Evolutionary conservation across 2,329 filamentous ascomycete species (phyloP), one percentile per base, ranked within the genome.

Genomic region (Capronia coronata): DNA sequence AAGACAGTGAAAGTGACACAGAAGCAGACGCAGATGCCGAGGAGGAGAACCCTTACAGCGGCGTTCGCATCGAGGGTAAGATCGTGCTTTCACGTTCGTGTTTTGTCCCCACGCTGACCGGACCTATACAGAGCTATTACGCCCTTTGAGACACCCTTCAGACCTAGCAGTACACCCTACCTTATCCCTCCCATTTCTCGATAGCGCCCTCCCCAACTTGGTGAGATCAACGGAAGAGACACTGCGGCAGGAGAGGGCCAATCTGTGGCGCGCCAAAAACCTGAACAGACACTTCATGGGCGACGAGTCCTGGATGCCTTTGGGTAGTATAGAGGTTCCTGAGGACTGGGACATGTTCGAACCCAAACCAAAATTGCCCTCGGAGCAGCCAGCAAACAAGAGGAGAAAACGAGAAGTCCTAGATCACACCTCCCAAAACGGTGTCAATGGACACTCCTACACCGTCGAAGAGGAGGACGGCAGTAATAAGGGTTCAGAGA

Each of bases 1-100:
- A 80, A 29, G 72, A 74, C 18, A 74, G 76, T 50, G 77, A 80
- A 61, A 75, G 75, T 59, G 75, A 79, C 58, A 73, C 75, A 43
- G 75, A 79, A 49, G 75, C 75, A n/a, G 76, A 78, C 59, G 73
- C 75, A 18, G 70, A 73, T 39, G 75, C 76, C n/a, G 71, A 74
- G 21, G 77, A 79, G 58, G 78, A 81, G 55, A 78, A 83, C 60
- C 76, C 79, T 0, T 84, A 82, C 55, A 74, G 72, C 46, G 75
- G 76, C 21, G 75, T 80, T 52, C 70, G 69, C 16, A 63, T 82
- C 16, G 76, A 81, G 69, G 68, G 78, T 80, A 49, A 18, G 34
- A 19, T 18, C 6, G 71, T 62, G n/a, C 34, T 42, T 25, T 22
- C 35, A 13, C 19, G 43, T 43, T 25, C 18, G 21, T 22, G 22